Evolutionary conservation across 331 rosid species (phyloP).

Genomic region (Dryas integrifolia): DNA sequence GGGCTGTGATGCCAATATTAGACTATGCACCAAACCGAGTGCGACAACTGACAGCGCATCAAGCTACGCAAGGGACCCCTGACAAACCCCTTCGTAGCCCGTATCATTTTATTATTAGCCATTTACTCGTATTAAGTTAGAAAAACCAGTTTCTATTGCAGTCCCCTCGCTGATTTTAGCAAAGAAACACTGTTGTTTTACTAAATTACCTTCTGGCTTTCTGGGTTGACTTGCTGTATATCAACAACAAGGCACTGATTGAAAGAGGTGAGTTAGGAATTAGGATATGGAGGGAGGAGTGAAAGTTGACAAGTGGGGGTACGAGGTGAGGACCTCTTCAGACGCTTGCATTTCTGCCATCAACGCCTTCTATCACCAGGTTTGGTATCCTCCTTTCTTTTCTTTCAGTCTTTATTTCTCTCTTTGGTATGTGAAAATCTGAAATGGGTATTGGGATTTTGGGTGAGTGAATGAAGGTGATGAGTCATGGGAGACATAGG

Average conservation of each 20-base stretch:
- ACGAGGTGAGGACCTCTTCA: slow-evolving; percentile 43
- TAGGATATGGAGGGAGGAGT: slow-evolving; percentile 35
- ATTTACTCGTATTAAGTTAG: neutral
- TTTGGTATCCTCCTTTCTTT: neutral
- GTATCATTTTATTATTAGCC: neutral
- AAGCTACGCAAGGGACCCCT: neutral
- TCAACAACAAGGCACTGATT: too few relatives aligned
- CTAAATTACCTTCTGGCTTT: neutral
- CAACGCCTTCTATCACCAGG: slow-evolving; percentile 47
- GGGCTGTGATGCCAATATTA: neutral
- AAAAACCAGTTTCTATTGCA: neutral
- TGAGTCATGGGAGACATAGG: slow-evolving; percentile 46
- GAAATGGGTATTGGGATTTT: slow-evolving; percentile 25
- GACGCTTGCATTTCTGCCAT: slow-evolving; percentile 54
- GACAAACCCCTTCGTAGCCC: neutral
- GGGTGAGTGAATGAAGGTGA: slow-evolving; percentile 33
- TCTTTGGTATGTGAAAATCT: slow-evolving; percentile 11
- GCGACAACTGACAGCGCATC: neutral
- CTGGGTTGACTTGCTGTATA: too few relatives aligned
- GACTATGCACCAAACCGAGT: neutral
- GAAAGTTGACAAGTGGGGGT: slow-evolving; percentile 46
- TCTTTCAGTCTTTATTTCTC: neutral
- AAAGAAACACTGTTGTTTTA: neutral
- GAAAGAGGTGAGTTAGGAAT: neutral
- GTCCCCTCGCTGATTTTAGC: neutral